These are phyloP conservation scores for Cyberlindnera lachancei DNA, from an alignment of 805 yeast species.

Conservation along the genomic window DNA sequence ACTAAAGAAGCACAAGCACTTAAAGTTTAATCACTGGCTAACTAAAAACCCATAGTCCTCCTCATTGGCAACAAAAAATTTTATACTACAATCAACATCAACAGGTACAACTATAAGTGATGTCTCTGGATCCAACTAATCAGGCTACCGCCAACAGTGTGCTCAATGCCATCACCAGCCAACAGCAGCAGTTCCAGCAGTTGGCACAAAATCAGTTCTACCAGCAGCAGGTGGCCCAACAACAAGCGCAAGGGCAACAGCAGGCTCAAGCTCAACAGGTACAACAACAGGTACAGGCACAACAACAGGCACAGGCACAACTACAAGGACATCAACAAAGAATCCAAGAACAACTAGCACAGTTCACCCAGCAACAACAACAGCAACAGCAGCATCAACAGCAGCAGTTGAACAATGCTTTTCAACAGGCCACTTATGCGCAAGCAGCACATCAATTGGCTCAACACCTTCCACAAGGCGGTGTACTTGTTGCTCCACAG, in stretches of 20 bases:
- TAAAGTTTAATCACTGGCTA: too few species aligned
- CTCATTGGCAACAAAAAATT: too few species aligned
- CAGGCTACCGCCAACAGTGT: slow-evolving; percentile 16
- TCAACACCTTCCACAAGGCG: slow-evolving; percentile 17
- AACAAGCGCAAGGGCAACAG: slow-evolving; percentile 10
- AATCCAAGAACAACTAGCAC: slow-evolving; percentile 14
- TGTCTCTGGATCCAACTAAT: slow-evolving; percentile 13
- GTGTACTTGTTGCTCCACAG: slow-evolving; percentile 6
- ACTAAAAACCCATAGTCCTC: too few species aligned
- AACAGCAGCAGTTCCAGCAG: slow-evolving; percentile 2
- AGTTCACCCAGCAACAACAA: slow-evolving; percentile 6
- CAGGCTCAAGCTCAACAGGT: slow-evolving; percentile 3
- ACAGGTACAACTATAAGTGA: too few species aligned
- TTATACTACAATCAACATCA: too few species aligned
- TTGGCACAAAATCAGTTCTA: too few species aligned
- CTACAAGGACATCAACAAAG: slow-evolving; percentile 13
- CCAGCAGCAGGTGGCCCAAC: slow-evolving; percentile 17
- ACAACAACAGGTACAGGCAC: slow-evolving; percentile 14
- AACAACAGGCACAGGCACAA: slow-evolving; percentile 15
- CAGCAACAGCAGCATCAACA: slow-evolving; percentile 7
- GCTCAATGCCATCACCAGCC: slow-evolving; percentile 1
- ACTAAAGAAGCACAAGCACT: too few species aligned
- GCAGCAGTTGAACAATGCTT: slow-evolving; percentile 10
- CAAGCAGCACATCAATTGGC: slow-evolving; percentile 15
- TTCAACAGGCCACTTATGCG: slow-evolving; percentile 5